Base-by-base conservation (phyloP, 1,139 yeast genomes). In the Candida tetrigidarum region DNA sequence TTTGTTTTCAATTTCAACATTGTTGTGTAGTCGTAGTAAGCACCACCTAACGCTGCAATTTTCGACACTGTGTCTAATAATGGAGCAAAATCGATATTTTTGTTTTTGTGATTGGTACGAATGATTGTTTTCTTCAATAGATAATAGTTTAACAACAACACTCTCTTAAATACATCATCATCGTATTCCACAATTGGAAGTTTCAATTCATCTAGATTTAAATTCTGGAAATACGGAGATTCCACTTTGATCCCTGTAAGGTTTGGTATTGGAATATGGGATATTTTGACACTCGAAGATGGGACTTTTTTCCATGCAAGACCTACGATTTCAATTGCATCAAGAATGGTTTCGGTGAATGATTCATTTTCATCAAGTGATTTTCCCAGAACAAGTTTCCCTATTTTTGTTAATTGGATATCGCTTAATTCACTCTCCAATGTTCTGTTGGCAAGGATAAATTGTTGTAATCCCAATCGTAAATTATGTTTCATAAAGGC, bases 11-110 rank as follows among this genome's bases (percentile, higher is more conserved):
- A 16, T 30, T 23, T 30, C 11, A 14, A 23, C n/a, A 38, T 22
- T 16, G 39, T 16, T 7, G 32, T 10, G 30, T 23, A 46, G 23
- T 43, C 29, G 34, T 46, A 49, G 41, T 44, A 50, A 37, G 42
- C 32, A 10, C 25, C 27, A 11, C 53, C 53, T n/a, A 49, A 14
- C 16, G 33, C 12, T 7, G 26, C 36, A 10, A 16, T 29, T 30
- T 37, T 32, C 7, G 23, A 37, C 10, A 27, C 14, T 7, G 20
- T n/a, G 10, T 22, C 27, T 14, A 22, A 9, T 32, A 32, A 22
- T 10, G 29, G 39, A n/a, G 8, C 10, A 2, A 18, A 5, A 16
- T 37, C 23, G 11, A 12, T n/a, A n/a, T 22, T 25, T 19, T 10
- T 37, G 14, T 28, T 28, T 19, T 19, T 16, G 10, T n/a, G 18